Base-by-base conservation (phyloP, 305 asterid genomes). In the Ilex paraguariensis region DNA sequence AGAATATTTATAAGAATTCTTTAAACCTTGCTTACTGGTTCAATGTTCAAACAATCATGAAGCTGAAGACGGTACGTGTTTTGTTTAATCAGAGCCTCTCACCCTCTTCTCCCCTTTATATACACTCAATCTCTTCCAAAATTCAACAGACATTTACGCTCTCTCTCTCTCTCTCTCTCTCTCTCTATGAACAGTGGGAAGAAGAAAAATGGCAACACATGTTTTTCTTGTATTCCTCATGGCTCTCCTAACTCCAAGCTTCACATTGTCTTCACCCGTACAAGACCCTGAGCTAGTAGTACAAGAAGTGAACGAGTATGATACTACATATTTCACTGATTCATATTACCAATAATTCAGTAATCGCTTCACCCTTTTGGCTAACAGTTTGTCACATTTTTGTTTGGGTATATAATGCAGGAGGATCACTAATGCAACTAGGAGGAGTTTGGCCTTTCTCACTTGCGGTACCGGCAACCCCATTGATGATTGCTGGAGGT, bases 401-500 rank as follows among this genome's bases (percentile, higher is more conserved):
- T 21, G 28, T 21, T 21, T 21, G 28, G 28, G 28, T 1, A 21
- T 1, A 40, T 61, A 64, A 62, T 66, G 73, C 79, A 84, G 97
- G 83, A 81, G 78, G 67, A 79, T 87, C 70, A 81, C 1, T 42
- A 42, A 84, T 68, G 86, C 84, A 55, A 72, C 94, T 50, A 77
- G 97, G 54, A 82, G 97, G 78, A 81, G 75, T 31, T 31, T 87
- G 28, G 28, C 21, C 28, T 21, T 1, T 21, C 28, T 21, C 28
- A 1, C 28, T 21, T 21, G 28, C 28, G 2, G 28, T 17, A 17
- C 1, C 28, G 28, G 2, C 28, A 21, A 21, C 28, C 28, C 28
- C 2, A 21, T 90, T 12, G 97, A 90, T 76, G 88, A 87, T 72
- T 87, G 97, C 75, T 87, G 97, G 97, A 77, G 97, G 15, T 85